Evolutionary conservation across 148 eudicot genomes (phyloP).

Genomic region (Polygonum aviculare): DNA sequence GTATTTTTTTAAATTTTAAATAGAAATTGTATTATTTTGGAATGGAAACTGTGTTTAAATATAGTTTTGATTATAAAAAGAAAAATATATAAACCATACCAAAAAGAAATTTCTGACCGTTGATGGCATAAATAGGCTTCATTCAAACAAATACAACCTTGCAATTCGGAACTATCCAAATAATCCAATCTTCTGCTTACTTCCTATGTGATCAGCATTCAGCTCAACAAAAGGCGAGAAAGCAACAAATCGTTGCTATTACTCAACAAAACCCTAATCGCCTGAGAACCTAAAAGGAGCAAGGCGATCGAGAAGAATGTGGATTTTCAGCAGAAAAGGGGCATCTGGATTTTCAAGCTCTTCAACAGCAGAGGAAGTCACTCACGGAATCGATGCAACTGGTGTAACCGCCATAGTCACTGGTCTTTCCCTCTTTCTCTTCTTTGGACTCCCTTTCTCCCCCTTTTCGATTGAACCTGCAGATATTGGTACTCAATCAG

Average conservation of each 20-base stretch:
- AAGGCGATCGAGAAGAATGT: constrained; percentile 22
- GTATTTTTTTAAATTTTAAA: too few relatives aligned
- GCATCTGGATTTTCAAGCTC: constrained; percentile 68
- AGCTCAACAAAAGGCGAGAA: neutral
- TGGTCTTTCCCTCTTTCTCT: neutral
- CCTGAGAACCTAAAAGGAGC: neutral
- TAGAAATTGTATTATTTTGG: too few relatives aligned
- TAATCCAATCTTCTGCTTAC: too few relatives aligned
- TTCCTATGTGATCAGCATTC: neutral
- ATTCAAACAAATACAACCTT: too few relatives aligned
- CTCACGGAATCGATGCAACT: constrained; percentile 55
- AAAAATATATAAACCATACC: too few relatives aligned
- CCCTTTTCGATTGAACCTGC: neutral
- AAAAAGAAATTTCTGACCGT: too few relatives aligned
- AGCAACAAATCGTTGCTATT: neutral
- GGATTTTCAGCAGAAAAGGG: constrained; percentile 60
- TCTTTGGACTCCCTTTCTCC: neutral
- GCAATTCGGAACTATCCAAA: too few relatives aligned
- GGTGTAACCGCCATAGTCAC: constrained; percentile 61
- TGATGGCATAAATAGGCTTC: too few relatives aligned
- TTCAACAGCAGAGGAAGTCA: constrained; percentile 70
- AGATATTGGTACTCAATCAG: neutral
- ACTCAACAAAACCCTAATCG: neutral
- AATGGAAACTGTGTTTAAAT: too few relatives aligned
- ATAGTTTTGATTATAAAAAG: too few relatives aligned